These are phyloP conservation scores for Hymenoscyphus scutula DNA, from an alignment of 2,329 filamentous ascomycete genomes.

Conservation along the genomic window DNA sequence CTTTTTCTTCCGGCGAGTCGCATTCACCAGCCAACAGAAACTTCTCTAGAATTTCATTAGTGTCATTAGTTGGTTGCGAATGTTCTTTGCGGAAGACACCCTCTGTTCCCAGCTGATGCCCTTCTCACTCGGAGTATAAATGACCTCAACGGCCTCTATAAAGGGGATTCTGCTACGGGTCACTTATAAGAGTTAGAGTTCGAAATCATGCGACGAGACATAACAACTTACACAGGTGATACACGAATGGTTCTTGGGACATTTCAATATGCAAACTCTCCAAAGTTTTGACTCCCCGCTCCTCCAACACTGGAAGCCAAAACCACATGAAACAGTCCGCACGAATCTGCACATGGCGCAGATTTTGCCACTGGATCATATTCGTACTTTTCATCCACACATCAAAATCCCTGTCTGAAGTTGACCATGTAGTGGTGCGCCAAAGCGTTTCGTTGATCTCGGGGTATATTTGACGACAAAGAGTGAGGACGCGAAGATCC, in stretches of 20 bases:
- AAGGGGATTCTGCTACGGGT: background rate
- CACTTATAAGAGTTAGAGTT: background rate
- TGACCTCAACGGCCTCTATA: background rate
- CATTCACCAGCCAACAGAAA: background rate
- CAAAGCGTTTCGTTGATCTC: background rate
- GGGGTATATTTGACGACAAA: background rate
- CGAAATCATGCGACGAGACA: background rate
- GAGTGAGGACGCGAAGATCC: background rate
- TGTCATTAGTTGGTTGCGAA: background rate
- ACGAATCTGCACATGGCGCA: background rate
- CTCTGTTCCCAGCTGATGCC: background rate
- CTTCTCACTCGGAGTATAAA: background rate
- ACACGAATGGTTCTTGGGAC: background rate
- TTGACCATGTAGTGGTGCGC: background rate
- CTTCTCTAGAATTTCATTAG: background rate
- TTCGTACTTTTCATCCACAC: background rate
- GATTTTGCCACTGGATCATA: background rate
- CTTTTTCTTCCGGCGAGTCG: background rate
- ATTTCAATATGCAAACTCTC: background rate
- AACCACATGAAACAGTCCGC: fast-evolving
- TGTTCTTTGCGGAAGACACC: background rate
- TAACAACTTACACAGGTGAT: background rate
- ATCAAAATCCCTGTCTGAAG: background rate
- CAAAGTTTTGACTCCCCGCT: background rate
- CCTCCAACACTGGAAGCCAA: background rate